Percentiles rank a stretch among this genome's conserved stretches.
These are phyloP conservation scores for Coelastrella sp. DNA, from an alignment of 139 green algal genomes.

Conservation along the genomic window DNA sequence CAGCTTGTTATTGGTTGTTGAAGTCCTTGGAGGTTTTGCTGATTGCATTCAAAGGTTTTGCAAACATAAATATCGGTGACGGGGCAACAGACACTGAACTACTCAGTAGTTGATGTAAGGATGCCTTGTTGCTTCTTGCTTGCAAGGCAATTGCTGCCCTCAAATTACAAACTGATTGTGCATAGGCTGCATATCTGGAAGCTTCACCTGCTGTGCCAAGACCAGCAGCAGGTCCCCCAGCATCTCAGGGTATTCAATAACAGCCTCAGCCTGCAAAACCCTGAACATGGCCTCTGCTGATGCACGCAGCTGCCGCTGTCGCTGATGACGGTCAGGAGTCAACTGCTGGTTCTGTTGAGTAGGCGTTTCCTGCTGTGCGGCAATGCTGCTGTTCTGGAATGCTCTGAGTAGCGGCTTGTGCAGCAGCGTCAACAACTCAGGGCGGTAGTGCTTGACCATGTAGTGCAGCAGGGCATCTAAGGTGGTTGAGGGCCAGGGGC, in stretches of 20 bases:
- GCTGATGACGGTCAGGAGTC: background rate
- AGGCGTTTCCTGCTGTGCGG: background rate
- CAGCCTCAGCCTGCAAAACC: slow-evolving; percentile 1
- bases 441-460: background rate
- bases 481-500: background rate
- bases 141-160: background rate
- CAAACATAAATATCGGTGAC: no score
- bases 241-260: background rate
- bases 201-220: slow-evolving; percentile 1
- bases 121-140: no score
- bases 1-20: no score
- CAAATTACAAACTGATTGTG: background rate
- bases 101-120: no score
- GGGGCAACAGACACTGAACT: no score
- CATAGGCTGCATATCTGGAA: background rate
- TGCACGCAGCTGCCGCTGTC: background rate
- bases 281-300: slow-evolving; percentile 7
- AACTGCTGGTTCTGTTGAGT: background rate
- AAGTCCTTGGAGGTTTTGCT: no score
- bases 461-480: slow-evolving; percentile 1
- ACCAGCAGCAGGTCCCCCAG: slow-evolving; percentile 4
- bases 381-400: background rate
- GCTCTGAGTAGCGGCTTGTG: slow-evolving; percentile 16
- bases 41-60: no score
- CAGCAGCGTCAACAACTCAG: slow-evolving; percentile 29